phyloP scores from a whole-genome alignment of 2,329 filamentous ascomycete genomes.

The Cytospora piceae region DNA sequence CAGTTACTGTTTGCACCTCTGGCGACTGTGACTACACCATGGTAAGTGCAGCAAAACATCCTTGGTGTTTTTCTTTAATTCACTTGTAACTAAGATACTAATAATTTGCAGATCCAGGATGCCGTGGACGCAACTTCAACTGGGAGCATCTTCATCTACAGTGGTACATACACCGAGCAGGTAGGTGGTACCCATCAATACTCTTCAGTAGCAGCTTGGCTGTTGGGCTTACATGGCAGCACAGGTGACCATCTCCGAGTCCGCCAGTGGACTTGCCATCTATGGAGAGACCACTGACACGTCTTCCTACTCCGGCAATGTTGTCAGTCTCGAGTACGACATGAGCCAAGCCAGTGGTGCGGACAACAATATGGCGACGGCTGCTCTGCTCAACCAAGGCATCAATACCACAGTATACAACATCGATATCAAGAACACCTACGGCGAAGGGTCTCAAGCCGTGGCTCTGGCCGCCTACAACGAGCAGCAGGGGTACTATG shows the following conservation, averaged over 20 bases:
- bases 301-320: constrained; percentile 51
- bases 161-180: constrained; percentile 61
- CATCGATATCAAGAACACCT: constrained; percentile 55
- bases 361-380: constrained; percentile 38
- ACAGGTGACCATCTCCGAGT: constrained; percentile 51
- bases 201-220: too few species aligned
- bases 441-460: constrained; percentile 53
- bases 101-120: constrained; percentile 7
- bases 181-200: background rate
- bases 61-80: too few species aligned
- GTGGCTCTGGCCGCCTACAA: constrained; percentile 56
- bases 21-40: constrained; percentile 13
- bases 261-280: constrained; percentile 53
- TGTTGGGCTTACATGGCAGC: background rate
- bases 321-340: constrained; percentile 35
- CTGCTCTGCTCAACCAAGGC: constrained; percentile 49
- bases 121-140: constrained; percentile 10
- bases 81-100: background rate
- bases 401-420: constrained; percentile 57
- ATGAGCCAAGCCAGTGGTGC: constrained; percentile 15
- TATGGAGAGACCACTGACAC: constrained; percentile 57
- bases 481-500: constrained; percentile 59
- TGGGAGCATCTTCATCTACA: constrained; percentile 19
- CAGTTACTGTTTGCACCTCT: constrained; percentile 10
- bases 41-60: background rate